These are phyloP conservation scores for Penicillium canescens DNA, from an alignment of 495 filamentous ascomycete genomes.

Conservation along the genomic window DNA sequence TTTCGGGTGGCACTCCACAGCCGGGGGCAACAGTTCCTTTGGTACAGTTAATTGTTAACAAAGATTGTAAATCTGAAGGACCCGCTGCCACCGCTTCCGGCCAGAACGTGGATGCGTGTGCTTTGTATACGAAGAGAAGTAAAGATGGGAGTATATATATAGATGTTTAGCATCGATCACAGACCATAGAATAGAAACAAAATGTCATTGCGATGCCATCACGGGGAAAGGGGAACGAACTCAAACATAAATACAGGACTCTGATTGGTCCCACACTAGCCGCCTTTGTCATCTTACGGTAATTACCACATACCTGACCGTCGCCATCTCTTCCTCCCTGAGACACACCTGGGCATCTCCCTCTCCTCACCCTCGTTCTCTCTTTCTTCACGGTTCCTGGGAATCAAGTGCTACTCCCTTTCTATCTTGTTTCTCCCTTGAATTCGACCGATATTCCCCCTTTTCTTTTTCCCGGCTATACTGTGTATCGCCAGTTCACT, in stretches of 20 bases:
- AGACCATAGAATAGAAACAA: neutral
- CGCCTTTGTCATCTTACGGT: slow-evolving; percentile 7
- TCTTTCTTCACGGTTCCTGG: slow-evolving; percentile 8
- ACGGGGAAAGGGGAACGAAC: slow-evolving; percentile 1
- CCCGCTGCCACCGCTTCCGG: slow-evolving; percentile 15
- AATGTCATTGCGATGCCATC: neutral
- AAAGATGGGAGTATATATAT: neutral
- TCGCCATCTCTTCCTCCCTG: slow-evolving; percentile 1
- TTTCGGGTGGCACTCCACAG: slow-evolving; percentile 15
- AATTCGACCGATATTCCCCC: slow-evolving; percentile 10
- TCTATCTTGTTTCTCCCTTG: slow-evolving; percentile 3
- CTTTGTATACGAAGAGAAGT: neutral
- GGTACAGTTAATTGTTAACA: slow-evolving; percentile 12
- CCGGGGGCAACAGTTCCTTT: slow-evolving; percentile 20
- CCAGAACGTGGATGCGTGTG: no score
- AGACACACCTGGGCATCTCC: slow-evolving; percentile 2
- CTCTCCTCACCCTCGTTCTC: slow-evolving; percentile 25
- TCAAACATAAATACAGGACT: neutral
- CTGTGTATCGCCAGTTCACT: slow-evolving; percentile 41
- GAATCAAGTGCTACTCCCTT: neutral
- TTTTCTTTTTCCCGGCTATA: slow-evolving; percentile 28
- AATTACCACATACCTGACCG: slow-evolving; percentile 1
- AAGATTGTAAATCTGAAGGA: slow-evolving; percentile 4
- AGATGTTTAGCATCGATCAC: neutral
- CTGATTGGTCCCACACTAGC: neutral